Evolutionary conservation across 139 green algal species (phyloP), one percentile per base, ranked within the genome.

Genomic region (Choricystis sp.): DNA sequence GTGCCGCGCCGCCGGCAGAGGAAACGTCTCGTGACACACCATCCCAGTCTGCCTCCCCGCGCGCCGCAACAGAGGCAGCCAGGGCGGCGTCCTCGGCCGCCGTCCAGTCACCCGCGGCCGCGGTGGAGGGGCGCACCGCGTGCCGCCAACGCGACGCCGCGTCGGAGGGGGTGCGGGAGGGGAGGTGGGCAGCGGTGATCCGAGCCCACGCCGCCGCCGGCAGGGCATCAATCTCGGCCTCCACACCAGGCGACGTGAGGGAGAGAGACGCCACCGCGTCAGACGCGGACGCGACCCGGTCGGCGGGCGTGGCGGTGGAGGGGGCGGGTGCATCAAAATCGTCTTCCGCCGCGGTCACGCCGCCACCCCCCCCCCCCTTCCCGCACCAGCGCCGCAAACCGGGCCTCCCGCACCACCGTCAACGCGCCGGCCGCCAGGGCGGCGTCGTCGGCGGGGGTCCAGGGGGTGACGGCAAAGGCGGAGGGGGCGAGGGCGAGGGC

Each of bases 401-500:
- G 40, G 9, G 9, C 9, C 9, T 9, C 67, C 62, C 67, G 52
- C n/a, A 65, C 57, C 19, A 63, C 28, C 3, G 24, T 24, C 20
- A 73, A 57, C 16, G 67, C 27, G 22, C 29, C 27, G 16, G 24
- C 19, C 26, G 52, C 19, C 21, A 73, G 62, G 3, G 21, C 23
- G 26, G 3, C 48, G 20, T n/a, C 24, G 23, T 68, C 62, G 29
- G 56, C 26, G 4, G 22, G 3, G 2, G 22, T 49, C 67, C 67
- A 73, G 22, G 16, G 22, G 26, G 24, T 22, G 9, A 31, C 27
- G 3, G 26, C 29, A 19, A 68, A 73, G 26, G 27, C n/a, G 21
- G 65, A 61, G 24, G 67, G 67, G 57, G 67, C 29, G 57, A 65
- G 64, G 5, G 24, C 4, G 56, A 64, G 68, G 22, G 59, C 59